These are phyloP conservation scores for Epichloe gansuensis DNA, from an alignment of 2,329 filamentous ascomycete genomes.

Conservation along the genomic window DNA sequence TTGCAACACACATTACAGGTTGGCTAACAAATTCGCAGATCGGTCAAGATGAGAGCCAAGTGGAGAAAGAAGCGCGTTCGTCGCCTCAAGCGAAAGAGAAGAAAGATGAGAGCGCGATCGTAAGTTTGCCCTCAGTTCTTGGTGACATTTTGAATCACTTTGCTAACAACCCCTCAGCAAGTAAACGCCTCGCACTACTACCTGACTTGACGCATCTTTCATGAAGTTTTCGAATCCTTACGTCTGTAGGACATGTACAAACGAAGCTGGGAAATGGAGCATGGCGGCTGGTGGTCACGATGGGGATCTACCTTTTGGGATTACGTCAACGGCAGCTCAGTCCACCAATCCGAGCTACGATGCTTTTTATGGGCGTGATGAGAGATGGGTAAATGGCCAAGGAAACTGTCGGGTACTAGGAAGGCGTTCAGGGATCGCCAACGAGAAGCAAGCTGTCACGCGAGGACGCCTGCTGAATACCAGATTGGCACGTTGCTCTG, in stretches of 20 bases:
- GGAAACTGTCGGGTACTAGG: conserved; percentile 19
- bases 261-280: conserved; percentile 12
- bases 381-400: conserved; percentile 22
- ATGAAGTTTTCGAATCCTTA: conserved; percentile 25
- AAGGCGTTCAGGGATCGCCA: conserved; percentile 17
- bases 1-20: neutral
- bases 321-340: conserved; percentile 3
- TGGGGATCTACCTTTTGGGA: conserved; percentile 13
- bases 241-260: conserved; percentile 15
- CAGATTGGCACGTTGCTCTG: conserved; percentile 12
- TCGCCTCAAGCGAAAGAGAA: conserved; percentile 99
- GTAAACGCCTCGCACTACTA: conserved; percentile 52
- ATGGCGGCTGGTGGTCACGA: conserved; percentile 5
- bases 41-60: conserved; percentile 77
- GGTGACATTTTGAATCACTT: neutral
- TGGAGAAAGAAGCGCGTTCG: conserved; percentile 99
- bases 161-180: conserved; percentile 39
- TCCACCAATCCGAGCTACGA: conserved; percentile 8
- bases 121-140: conserved; percentile 40
- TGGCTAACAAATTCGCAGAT: conserved; percentile 7
- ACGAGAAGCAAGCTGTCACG: conserved; percentile 16
- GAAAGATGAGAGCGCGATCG: conserved; percentile 98
- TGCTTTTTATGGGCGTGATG: conserved; percentile 16
- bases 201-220: conserved; percentile 39
- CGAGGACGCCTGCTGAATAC: conserved; percentile 14